Conservation (phyloP, 2,329 filamentous ascomycete species). For the Claviceps sp. region DNA sequence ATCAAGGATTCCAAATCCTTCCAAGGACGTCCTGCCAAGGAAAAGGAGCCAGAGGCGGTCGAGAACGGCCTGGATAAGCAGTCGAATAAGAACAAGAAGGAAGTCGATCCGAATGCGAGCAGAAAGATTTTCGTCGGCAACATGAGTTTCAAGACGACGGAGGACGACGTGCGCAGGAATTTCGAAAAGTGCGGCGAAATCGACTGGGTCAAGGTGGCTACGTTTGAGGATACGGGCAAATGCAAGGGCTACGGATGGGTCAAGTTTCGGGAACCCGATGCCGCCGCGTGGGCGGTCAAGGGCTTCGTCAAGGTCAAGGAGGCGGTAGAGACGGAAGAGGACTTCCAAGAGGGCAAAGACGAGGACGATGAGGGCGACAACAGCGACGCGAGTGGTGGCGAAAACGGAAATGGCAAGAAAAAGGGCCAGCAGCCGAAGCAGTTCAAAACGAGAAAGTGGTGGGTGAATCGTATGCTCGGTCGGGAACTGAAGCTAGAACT, state of each 20-base stretch:
- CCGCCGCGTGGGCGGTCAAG: conserved; percentile 56
- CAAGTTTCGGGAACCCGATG: conserved; percentile 67
- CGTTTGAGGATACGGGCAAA: conserved; percentile 92
- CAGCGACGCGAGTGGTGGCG: conserved; percentile 13
- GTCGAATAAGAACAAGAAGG: conserved; percentile 23
- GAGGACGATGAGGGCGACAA: conserved; percentile 31
- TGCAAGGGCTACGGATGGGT: conserved; percentile 98
- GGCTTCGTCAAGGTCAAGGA: conserved; percentile 66
- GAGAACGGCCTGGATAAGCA: conserved; percentile 17
- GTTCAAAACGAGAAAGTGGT: conserved; percentile 57
- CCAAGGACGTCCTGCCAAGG: conserved; percentile 72
- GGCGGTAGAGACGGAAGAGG: conserved; percentile 47
- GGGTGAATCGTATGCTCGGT: conserved; percentile 73
- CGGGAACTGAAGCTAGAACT: conserved; percentile 79
- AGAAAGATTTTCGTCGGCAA: conserved; percentile 89
- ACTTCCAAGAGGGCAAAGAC: conserved; percentile 40
- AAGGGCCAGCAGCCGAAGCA: conserved; percentile 29
- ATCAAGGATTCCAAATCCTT: conserved; percentile 91
- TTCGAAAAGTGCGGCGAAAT: conserved; percentile 78
- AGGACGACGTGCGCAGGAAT: conserved; percentile 67
- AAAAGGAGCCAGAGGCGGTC: conserved; percentile 22
- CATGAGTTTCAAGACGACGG: conserved; percentile 66
- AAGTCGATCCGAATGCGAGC: conserved; percentile 41
- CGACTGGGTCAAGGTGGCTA: conserved; percentile 74
- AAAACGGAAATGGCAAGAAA: conserved; percentile 16